Conservation (phyloP, 805 yeast genomes). For the Candida ipomoeae region DNA sequence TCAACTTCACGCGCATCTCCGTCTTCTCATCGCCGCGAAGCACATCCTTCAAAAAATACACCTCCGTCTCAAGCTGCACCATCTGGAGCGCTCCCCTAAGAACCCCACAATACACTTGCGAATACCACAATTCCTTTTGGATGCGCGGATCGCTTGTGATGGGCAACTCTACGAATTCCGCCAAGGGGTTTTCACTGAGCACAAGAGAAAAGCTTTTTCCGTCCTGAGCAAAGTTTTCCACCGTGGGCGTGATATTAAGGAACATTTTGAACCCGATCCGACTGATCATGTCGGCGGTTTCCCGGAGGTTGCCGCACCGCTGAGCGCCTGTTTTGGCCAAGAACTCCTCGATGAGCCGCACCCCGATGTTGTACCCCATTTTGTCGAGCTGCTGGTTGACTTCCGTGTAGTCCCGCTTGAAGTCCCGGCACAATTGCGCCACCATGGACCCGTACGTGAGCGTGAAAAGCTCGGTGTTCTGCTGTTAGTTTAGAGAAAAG, state of each 20-base stretch:
- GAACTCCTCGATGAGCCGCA: constrained; percentile 88
- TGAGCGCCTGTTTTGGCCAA: constrained; percentile 83
- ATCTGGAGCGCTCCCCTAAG: constrained; percentile 87
- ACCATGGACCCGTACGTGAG: constrained; percentile 93
- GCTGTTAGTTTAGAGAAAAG: constrained; percentile 10
- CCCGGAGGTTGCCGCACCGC: constrained; percentile 74
- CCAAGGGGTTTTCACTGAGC: constrained; percentile 81
- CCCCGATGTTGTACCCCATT: constrained; percentile 95
- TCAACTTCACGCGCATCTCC: constrained; percentile 69
- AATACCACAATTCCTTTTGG: constrained; percentile 79
- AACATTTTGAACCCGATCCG: constrained; percentile 90
- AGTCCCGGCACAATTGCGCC: constrained; percentile 83
- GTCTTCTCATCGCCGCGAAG: constrained; percentile 80
- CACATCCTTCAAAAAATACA: constrained; percentile 70
- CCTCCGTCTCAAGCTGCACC: constrained; percentile 93
- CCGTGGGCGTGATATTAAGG: constrained; percentile 72
- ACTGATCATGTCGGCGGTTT: constrained; percentile 81
- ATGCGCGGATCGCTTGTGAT: constrained; percentile 59
- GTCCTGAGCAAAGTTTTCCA: constrained; percentile 73
- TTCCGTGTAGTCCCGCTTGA: constrained; percentile 64
- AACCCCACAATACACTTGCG: constrained; percentile 86
- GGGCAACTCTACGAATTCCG: constrained; percentile 94
- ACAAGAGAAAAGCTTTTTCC: constrained; percentile 69
- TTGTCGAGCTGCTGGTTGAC: constrained; percentile 81
- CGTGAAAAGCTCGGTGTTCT: constrained; percentile 92